Percentiles rank a stretch among this genome's conserved stretches.
Conservation (phyloP, 345 rosid genomes). For the Rhizophora mangle region DNA sequence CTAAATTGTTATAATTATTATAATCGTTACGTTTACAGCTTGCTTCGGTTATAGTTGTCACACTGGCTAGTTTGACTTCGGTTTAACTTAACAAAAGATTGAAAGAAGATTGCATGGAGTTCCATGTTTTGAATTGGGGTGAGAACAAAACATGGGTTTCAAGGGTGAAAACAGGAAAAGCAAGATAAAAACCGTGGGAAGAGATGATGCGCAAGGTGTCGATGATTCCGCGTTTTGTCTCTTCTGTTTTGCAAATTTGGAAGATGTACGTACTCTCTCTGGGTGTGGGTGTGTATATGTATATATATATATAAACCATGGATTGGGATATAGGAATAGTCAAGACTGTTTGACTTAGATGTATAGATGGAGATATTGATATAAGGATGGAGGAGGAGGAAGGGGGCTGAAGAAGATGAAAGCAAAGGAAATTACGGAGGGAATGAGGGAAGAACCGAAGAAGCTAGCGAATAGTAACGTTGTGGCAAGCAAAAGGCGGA, state of each 20-base stretch:
- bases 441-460: too few species aligned
- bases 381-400: neutral
- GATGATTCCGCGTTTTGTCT: neutral
- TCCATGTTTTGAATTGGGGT: neutral
- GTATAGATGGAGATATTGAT: neutral
- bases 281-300: neutral
- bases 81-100: neutral
- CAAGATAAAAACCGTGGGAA: neutral
- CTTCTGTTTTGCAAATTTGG: neutral
- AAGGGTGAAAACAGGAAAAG: neutral
- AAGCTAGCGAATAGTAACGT: neutral
- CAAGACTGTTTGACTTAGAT: neutral
- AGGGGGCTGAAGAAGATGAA: neutral
- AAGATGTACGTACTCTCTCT: neutral
- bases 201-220: neutral
- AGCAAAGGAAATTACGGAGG: neutral
- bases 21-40: too few species aligned
- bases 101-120: neutral
- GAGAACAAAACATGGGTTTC: neutral
- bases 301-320: too few species aligned
- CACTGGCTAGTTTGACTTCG: neutral
- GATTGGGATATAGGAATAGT: neutral
- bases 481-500: constrained; percentile 20
- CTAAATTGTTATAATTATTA: too few species aligned
- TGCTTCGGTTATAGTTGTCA: neutral